Base-by-base conservation (phyloP, 176 grass and related monocot genomes). In the Aechmea fasciata region DNA sequence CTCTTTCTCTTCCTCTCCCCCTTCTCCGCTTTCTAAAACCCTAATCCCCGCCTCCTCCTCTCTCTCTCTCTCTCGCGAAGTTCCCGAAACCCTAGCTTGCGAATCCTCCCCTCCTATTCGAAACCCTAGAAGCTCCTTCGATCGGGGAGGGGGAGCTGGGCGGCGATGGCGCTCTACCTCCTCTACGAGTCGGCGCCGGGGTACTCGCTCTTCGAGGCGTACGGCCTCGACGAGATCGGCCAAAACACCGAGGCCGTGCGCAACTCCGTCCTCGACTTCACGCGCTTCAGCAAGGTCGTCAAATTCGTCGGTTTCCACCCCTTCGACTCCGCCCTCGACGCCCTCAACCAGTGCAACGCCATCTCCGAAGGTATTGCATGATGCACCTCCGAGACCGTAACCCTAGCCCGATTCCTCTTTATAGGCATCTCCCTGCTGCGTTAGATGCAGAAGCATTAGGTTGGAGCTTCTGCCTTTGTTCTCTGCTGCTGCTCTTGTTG, bases 321-420 rank as follows among this genome's bases (percentile, higher is more conserved):
- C 13, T 96, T 85, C 83, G 85, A 82, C 59, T 89, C 92, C 49
- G 85, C 92, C 59, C 6, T 89, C 22, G 88, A 91, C 48, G 92
- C 88, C 3, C 88, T 91, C 63, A 89, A 89, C 75, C 92, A 96
- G 79, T 84, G 82, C 78, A 96, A 96, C 83, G 88, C 92, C 25
- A 67, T 96, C 67, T 91, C 85, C 13, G 85, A 96, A 86, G 92
- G 88, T 88, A 33, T 41, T 41, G 33, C 33, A 7, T 41, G 33
- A 41, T 5, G 11, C 11, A 0, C 62, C 29, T 78, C 14, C 17
- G 11, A 51, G 28, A 47, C 28, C 13, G 11, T 13, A 12, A 69
- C 22, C 10, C 13, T 41, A 69, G 26, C 15, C 15, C 15, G 3
- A 1, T 61, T 61, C 55, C 20, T n/a, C 15, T 61, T 10, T 1